Evolutionary conservation across 768 basidiomycete species (phyloP), one percentile per base, ranked within the genome.

Genomic region (Leccinum incarnatum): DNA sequence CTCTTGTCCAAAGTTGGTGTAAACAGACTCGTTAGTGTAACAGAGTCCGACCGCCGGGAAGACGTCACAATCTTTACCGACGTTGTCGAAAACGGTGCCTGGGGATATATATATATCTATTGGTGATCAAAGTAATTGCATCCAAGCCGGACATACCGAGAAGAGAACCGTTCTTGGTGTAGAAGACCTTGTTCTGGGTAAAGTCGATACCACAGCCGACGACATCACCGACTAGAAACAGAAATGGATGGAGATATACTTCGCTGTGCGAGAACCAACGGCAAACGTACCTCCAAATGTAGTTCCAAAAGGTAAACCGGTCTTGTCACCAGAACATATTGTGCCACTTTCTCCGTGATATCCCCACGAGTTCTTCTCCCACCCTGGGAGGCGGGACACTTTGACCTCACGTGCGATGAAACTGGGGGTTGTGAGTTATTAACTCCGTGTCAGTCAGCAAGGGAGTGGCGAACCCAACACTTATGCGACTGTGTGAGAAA

Each of bases 201-300:
- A 94, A 97, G 73, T 98, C 93, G 58, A 98, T 81, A 1, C 96
- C 96, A 67, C 94, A 96, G 11, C 96, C 96, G 59, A 99, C 81
- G 25, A 88, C 75, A 70, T 99, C 96, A 8, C 89, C 90, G 47
- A 86, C 94, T 95, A 58, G 50, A 46, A 48, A 19, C 9, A 57
- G 52, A 61, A 54, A 50, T 34, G 55, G 55, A 63, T 55, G 55
- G 21, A 47, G 12, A 3, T 45, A 25, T 47, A 23, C 29, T 58
- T 17, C 1, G 36, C 14, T 45, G 6, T 21, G 42, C 19, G 48
- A n/a, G 27, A 42, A 47, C 32, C 48, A 59, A 53, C 34, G 40
- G 19, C 14, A 5, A 27, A 77, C 86, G 69, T 71, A 94, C 93
- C 86, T 66, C 90, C 87, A 70, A 89, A 98, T 0, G 82, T 83